These are phyloP conservation scores for Choiromyces venosus DNA, from an alignment of 495 filamentous ascomycete genomes.

Conservation along the genomic window DNA sequence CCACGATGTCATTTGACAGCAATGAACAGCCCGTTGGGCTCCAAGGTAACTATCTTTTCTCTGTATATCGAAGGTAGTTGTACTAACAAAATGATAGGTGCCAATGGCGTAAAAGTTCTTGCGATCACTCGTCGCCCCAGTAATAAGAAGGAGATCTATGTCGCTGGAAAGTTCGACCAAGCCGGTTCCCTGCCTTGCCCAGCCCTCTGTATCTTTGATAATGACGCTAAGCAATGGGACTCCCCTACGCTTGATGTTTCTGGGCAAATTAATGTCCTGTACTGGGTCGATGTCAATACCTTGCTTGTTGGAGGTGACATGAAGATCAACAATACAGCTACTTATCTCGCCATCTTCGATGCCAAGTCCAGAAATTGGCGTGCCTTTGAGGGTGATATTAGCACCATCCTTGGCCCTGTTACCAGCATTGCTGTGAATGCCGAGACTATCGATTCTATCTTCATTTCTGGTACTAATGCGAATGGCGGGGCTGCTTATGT, in stretches of 20 bases:
- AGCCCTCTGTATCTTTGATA: constrained; percentile 72
- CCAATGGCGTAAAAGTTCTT: constrained; percentile 61
- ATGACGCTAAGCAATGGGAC: constrained; percentile 64
- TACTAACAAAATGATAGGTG: constrained; percentile 48
- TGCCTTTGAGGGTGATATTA: constrained; percentile 56
- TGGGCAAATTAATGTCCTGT: constrained; percentile 64
- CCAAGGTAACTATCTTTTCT: constrained; percentile 13
- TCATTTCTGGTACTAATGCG: constrained; percentile 63
- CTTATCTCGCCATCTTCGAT: constrained; percentile 71
- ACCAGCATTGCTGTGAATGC: constrained; percentile 58
- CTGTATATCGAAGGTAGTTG: neutral
- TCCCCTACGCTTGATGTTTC: constrained; percentile 62
- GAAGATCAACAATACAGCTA: constrained; percentile 56
- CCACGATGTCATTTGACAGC: constrained; percentile 52
- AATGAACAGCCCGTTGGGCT: constrained; percentile 38
- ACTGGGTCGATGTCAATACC: constrained; percentile 64
- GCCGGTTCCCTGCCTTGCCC: constrained; percentile 81
- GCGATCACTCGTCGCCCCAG: constrained; percentile 60
- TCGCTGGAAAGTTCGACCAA: constrained; percentile 72
- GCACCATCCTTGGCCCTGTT: constrained; percentile 68
- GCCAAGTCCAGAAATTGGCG: constrained; percentile 58
- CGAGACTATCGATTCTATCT: constrained; percentile 66
- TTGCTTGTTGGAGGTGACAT: constrained; percentile 75
- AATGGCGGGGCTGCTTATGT: constrained; percentile 67
- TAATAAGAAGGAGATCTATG: constrained; percentile 66